phyloP scores from a whole-genome alignment of 2,329 filamentous ascomycete genomes.

The Cercospora sp. region DNA sequence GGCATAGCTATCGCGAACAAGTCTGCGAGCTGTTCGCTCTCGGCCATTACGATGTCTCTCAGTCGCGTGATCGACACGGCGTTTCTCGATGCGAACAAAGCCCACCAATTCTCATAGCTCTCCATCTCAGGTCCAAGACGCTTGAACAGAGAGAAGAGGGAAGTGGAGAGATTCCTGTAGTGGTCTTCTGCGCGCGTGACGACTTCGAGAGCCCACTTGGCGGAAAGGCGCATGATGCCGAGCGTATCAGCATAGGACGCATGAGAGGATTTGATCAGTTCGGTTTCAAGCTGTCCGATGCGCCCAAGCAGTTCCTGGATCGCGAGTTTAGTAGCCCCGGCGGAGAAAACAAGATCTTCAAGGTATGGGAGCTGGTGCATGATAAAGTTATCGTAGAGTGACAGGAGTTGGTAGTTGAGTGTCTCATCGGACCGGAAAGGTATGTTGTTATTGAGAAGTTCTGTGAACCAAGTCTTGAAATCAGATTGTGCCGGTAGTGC shows the following conservation, averaged over 20 bases:
- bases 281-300: conserved; percentile 10
- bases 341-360: conserved; percentile 1
- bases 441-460: neutral
- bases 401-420: conserved; percentile 1
- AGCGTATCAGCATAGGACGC: neutral
- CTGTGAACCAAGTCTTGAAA: neutral
- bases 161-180: conserved; percentile 14
- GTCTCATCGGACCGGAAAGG: conserved; percentile 10
- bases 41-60: conserved; percentile 4
- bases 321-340: neutral
- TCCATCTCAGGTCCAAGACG: conserved; percentile 10
- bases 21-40: neutral
- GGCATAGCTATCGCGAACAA: neutral
- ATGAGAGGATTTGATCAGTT: neutral
- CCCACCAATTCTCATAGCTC: conserved; percentile 4
- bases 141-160: neutral
- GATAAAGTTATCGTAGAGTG: conserved; percentile 16
- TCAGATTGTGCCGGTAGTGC: neutral
- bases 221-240: neutral
- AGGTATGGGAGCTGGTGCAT: neutral
- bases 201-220: conserved; percentile 12
- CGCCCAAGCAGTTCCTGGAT: neutral
- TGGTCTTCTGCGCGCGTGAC: neutral
- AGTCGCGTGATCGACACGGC: neutral
- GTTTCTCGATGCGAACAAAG: neutral